Percentiles rank a stretch among this genome's conserved stretches.
These are phyloP conservation scores for Carex sylvatica DNA, from an alignment of 202 grass and related monocot species.

Conservation along the genomic window DNA sequence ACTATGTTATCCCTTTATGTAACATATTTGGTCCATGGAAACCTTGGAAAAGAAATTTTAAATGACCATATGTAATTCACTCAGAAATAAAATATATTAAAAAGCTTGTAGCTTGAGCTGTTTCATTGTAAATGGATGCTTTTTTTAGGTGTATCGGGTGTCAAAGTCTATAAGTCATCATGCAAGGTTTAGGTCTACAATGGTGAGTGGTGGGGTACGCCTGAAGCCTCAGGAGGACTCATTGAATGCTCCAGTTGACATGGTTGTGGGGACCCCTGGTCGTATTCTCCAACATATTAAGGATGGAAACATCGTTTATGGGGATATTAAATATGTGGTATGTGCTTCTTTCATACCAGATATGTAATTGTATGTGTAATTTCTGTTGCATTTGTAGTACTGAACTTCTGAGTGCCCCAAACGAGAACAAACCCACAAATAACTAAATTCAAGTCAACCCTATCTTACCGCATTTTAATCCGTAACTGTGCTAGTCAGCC, in stretches of 20 bases:
- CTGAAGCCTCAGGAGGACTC: conserved; percentile 90
- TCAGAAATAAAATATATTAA: conserved; percentile 6
- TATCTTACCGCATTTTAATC: not conserved
- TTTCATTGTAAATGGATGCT: not conserved
- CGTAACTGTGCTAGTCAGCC: not conserved
- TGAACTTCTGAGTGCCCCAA: conserved; percentile 17
- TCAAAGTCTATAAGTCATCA: conserved; percentile 93
- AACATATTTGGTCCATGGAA: not conserved
- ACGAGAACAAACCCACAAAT: not conserved
- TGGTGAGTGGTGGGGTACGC: conserved; percentile 87
- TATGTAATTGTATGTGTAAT: not conserved
- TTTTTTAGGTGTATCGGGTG: conserved; percentile 70
- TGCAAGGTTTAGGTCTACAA: conserved; percentile 81
- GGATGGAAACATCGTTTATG: conserved; percentile 89
- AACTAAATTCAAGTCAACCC: not conserved
- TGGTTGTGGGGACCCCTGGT: conserved; percentile 92
- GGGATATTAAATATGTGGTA: conserved; percentile 96
- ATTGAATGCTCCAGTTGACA: conserved; percentile 79
- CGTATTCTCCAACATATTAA: conserved; percentile 92
- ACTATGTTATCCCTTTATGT: not conserved
- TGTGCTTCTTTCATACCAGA: conserved; percentile 26
- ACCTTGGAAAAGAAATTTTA: not conserved
- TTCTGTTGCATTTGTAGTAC: conserved; percentile 18
- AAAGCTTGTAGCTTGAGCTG: not conserved
- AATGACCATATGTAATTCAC: not conserved